These are phyloP conservation scores for Mycena polygramma DNA, from an alignment of 768 basidiomycete species.

Conservation along the genomic window DNA sequence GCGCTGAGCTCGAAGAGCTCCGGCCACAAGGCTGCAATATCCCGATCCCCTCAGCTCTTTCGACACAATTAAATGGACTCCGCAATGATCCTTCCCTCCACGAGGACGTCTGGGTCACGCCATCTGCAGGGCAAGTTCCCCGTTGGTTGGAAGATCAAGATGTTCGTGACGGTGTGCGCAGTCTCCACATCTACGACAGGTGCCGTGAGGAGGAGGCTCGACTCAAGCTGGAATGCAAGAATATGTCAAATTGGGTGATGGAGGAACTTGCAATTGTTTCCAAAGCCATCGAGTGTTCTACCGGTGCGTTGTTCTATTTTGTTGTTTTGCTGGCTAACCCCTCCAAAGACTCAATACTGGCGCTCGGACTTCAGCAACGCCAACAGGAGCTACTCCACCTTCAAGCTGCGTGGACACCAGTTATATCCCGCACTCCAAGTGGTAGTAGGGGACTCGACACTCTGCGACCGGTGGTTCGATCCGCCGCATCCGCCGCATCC, in stretches of 20 bases:
- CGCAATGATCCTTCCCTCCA: no score
- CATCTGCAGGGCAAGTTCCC: no score
- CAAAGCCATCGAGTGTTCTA: not conserved
- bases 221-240: slow-evolving; percentile 37
- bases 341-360: not conserved
- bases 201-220: slow-evolving; percentile 40
- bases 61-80: no score
- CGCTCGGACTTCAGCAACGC: slow-evolving; percentile 23
- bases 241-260: slow-evolving; percentile 29
- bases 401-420: not conserved
- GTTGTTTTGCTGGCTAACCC: not conserved
- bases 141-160: no score
- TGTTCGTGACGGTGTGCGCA: no score
- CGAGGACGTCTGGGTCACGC: no score
- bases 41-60: no score
- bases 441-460: not conserved
- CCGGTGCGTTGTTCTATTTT: not conserved
- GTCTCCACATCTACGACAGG: not conserved
- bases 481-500: not conserved
- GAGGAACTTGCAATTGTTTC: slow-evolving; percentile 6
- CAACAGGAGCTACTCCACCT: not conserved
- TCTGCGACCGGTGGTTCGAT: not conserved
- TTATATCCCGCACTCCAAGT: not conserved
- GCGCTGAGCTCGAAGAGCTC: no score
- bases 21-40: no score